phyloP scores from a whole-genome alignment of 306 rosid species.

The Malus sieversii region DNA sequence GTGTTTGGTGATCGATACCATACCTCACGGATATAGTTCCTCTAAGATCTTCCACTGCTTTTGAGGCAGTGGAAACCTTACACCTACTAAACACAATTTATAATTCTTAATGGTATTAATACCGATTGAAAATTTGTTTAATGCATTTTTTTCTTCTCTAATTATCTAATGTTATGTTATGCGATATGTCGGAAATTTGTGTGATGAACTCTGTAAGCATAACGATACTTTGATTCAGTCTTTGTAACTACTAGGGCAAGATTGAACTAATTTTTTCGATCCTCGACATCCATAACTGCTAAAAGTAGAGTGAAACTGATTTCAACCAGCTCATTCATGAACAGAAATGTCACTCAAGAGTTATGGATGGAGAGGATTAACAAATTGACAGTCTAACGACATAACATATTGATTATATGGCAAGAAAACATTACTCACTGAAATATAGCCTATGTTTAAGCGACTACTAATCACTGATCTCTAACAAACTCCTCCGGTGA shows the following conservation, averaged over 20 bases:
- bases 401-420: background rate
- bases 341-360: conserved; percentile 9
- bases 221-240: background rate
- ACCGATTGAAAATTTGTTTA: background rate
- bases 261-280: conserved; percentile 1
- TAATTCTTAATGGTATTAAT: background rate
- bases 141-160: background rate
- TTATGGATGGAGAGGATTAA: background rate
- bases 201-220: background rate
- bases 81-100: background rate
- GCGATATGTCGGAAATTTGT: background rate
- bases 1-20: conserved; percentile 11
- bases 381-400: background rate
- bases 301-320: conserved; percentile 4
- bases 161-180: background rate
- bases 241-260: background rate
- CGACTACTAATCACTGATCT: background rate
- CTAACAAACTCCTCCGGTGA: conserved; percentile 7
- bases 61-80: background rate
- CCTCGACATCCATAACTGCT: background rate
- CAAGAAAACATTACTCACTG: background rate
- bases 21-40: background rate
- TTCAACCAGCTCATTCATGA: conserved; percentile 17
- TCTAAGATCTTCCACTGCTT: background rate
- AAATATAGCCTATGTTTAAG: conserved; percentile 7